Evolutionary conservation across 179 eudicot species (phyloP), one percentile per base, ranked within the genome.

Genomic region (Beta lomatogona): DNA sequence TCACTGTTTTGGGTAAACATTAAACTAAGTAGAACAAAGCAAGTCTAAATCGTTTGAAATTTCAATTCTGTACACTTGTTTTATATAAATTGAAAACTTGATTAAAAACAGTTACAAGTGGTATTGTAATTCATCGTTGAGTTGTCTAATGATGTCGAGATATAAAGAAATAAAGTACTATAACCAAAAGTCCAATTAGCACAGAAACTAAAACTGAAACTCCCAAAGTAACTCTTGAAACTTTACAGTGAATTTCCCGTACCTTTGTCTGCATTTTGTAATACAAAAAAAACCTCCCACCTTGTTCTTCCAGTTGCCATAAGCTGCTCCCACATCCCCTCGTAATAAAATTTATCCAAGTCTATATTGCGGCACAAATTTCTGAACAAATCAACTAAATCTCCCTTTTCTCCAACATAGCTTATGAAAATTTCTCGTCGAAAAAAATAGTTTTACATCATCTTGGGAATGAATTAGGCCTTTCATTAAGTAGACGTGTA

Each of bases 401-500:
- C 86, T 41, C 79, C 86, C 50, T 76, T 81, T 11, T 81, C 73
- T 46, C 77, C 81, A 7, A 80, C 44, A 7, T 80, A 78, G 65
- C 80, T 76, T 6, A 57, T 3, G 22, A 91, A 63, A 64, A 92
- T 88, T 0, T 73, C 63, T 55, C 73, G 79, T 48, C 64, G 77
- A 45, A 28, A 76, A n/a, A 4, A 92, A 81, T 59, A 89, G 28
- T 53, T 31, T 86, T 14, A 81, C 87, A 59, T 92, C 95, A 0
- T 83, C 60, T 31, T 82, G 48, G 0, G 88, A 70, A 16, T 71
- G 83, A 2, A 90, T 13, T 28, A 92, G 81, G 75, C 79, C 79
- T 58, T 57, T 71, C 89, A 92, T 82, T 13, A 89, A 48, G 59
- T 57, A 77, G 19, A 79, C 89, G 58, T n/a, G n/a, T 91, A 92